These are phyloP conservation scores for Pelagophyceae sp. DNA, from an alignment of 352 stramenopile species.

Conservation along the genomic window DNA sequence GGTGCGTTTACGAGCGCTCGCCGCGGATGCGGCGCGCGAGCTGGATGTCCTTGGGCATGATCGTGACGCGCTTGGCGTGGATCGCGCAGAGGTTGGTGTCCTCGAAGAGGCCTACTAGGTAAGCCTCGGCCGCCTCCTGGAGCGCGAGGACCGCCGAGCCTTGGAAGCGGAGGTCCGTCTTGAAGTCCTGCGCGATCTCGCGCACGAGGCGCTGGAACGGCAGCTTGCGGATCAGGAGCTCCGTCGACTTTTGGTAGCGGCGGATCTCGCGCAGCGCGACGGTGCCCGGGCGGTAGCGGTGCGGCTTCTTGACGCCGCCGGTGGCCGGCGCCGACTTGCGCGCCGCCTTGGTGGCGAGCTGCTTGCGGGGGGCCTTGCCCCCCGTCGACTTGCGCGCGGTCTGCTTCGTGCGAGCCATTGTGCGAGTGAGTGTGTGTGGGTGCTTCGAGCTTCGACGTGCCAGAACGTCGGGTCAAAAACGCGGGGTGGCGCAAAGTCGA, in stretches of 20 bases:
- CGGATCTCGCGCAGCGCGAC: conserved; percentile 61
- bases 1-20: too few relatives aligned
- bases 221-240: conserved; percentile 63
- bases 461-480: too few relatives aligned
- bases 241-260: conserved; percentile 63
- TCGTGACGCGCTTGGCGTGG: conserved; percentile 89
- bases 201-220: conserved; percentile 58
- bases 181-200: conserved; percentile 78
- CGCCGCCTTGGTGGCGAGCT: conserved; percentile 78
- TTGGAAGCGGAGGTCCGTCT: conserved; percentile 80
- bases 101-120: conserved; percentile 86
- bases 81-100: conserved; percentile 89
- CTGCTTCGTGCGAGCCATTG: conserved; percentile 89
- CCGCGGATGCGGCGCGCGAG: conserved; percentile 79
- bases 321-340: conserved; percentile 79
- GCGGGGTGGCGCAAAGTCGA: too few relatives aligned
- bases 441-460: too few relatives aligned
- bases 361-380: conserved; percentile 83
- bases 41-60: conserved; percentile 94
- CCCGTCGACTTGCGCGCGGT: conserved; percentile 87
- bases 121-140: conserved; percentile 80
- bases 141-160: conserved; percentile 72
- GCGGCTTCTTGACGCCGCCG: conserved; percentile 83
- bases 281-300: conserved; percentile 52
- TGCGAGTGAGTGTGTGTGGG: too few relatives aligned